Conservation (phyloP, 2,329 filamentous ascomycete species). For the Ophiostoma novo-ulmi region DNA sequence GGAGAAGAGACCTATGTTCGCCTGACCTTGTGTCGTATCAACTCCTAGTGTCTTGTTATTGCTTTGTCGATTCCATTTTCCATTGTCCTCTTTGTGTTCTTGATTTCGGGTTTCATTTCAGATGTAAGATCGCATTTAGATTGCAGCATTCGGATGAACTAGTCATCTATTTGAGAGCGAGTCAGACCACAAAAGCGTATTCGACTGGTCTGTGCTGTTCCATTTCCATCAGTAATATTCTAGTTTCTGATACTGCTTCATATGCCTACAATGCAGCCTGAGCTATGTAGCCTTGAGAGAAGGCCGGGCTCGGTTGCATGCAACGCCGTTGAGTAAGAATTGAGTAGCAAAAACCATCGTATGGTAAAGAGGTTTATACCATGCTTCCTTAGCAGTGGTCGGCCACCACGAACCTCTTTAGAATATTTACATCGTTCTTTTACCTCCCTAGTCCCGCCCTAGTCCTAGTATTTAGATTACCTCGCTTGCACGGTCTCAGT, state of each 20-base stretch:
- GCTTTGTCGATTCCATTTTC: background rate
- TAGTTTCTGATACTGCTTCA: background rate
- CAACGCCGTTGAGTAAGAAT: background rate
- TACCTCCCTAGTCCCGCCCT: background rate
- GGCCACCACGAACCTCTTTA: background rate
- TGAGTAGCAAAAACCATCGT: background rate
- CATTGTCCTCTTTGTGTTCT: no score
- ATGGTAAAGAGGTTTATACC: background rate
- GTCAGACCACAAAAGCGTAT: no score
- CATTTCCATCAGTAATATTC: background rate
- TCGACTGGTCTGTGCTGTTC: no score
- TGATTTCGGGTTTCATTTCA: background rate
- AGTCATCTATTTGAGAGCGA: background rate
- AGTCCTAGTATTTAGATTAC: background rate
- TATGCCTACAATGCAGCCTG: background rate
- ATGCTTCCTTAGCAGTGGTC: slow-evolving; percentile 8
- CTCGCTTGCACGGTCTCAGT: background rate
- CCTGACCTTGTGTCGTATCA: background rate
- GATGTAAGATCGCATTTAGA: background rate
- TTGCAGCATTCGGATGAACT: background rate
- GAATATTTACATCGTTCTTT: background rate
- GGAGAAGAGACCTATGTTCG: background rate
- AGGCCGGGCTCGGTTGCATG: background rate
- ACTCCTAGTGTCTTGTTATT: background rate
- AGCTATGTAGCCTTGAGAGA: background rate